These are phyloP conservation scores for Purpureocillium lavendulum DNA, from an alignment of 2,329 filamentous ascomycete genomes.

Conservation along the genomic window DNA sequence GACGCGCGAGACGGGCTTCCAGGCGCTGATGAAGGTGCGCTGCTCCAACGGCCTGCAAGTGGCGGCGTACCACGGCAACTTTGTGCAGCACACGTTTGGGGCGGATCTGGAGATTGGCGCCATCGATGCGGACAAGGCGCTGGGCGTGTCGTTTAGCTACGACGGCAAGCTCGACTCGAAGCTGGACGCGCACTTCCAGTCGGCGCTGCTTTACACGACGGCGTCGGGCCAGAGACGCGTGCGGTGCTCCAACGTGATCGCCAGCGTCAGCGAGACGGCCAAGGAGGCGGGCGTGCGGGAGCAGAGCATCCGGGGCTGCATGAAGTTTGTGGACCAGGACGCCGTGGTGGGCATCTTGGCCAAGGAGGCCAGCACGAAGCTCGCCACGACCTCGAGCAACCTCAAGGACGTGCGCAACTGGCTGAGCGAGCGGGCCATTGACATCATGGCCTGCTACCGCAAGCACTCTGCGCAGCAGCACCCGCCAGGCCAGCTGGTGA, in stretches of 20 bases:
- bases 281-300: slow-evolving; percentile 29
- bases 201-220: slow-evolving; percentile 88
- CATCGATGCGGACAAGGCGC: slow-evolving; percentile 87
- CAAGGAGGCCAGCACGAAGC: slow-evolving; percentile 87
- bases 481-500: slow-evolving; percentile 84
- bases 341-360: slow-evolving; percentile 82
- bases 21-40: slow-evolving; percentile 95
- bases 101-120: slow-evolving; percentile 90
- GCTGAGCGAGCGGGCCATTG: slow-evolving; percentile 85
- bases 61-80: slow-evolving; percentile 90
- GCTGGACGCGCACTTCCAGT: slow-evolving; percentile 95
- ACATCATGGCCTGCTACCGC: slow-evolving; percentile 84
- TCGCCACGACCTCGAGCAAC: slow-evolving; percentile 57
- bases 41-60: slow-evolving; percentile 96
- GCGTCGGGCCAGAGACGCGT: slow-evolving; percentile 83
- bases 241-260: slow-evolving; percentile 86
- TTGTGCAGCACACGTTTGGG: slow-evolving; percentile 89
- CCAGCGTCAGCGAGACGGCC: slow-evolving; percentile 69
- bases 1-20: slow-evolving; percentile 85
- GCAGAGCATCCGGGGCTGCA: slow-evolving; percentile 63
- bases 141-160: slow-evolving; percentile 86
- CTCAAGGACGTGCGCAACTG: slow-evolving; percentile 80
- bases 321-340: slow-evolving; percentile 95
- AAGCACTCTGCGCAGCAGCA: slow-evolving; percentile 84
- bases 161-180: slow-evolving; percentile 97